Percentiles rank a stretch among this genome's conserved stretches.
phyloP scores from a whole-genome alignment of 2,329 filamentous ascomycete genomes.

The Cladosporium velox region DNA sequence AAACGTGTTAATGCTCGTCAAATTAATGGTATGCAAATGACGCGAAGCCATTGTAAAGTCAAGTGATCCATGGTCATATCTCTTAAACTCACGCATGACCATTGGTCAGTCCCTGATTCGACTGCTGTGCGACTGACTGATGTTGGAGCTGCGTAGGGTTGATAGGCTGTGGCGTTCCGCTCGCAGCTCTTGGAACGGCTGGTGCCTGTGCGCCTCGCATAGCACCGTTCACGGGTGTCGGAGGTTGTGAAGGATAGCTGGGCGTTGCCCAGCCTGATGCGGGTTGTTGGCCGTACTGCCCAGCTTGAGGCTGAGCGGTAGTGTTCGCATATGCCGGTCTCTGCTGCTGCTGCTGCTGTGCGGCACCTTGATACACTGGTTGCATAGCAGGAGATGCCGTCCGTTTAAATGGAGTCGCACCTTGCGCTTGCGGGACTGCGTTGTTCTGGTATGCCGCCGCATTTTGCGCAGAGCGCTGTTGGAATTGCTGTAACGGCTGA shows the following conservation, averaged over 20 bases:
- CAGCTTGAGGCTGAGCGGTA: constrained; percentile 19
- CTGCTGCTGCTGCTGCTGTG: constrained; percentile 9
- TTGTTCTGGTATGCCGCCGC: constrained; percentile 31
- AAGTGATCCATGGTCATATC: not conserved
- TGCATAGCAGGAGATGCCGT: constrained; percentile 34
- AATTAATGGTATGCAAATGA: not conserved
- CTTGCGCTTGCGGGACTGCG: constrained; percentile 23
- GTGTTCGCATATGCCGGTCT: constrained; percentile 21
- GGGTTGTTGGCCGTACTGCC: constrained; percentile 28
- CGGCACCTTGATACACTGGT: constrained; percentile 3
- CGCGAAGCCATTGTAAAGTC: not conserved
- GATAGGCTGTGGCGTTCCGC: constrained; percentile 15
- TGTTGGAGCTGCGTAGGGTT: not conserved
- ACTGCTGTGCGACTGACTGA: constrained; percentile 3
- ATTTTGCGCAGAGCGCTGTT: constrained; percentile 30
- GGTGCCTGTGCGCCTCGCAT: constrained; percentile 1
- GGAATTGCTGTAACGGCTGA: constrained; percentile 30
- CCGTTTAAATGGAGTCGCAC: constrained; percentile 26
- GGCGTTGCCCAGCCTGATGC: constrained; percentile 35
- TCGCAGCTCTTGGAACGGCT: not conserved
- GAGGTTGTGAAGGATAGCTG: constrained; percentile 33
- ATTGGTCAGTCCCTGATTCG: not conserved
- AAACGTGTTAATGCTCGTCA: not conserved
- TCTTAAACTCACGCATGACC: constrained; percentile 7
- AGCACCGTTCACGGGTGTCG: constrained; percentile 34